Percentiles rank a stretch among this genome's conserved stretches.
Conservation (phyloP, 176 grass and related monocot species). For the Dendrocalamus sinicus region DNA sequence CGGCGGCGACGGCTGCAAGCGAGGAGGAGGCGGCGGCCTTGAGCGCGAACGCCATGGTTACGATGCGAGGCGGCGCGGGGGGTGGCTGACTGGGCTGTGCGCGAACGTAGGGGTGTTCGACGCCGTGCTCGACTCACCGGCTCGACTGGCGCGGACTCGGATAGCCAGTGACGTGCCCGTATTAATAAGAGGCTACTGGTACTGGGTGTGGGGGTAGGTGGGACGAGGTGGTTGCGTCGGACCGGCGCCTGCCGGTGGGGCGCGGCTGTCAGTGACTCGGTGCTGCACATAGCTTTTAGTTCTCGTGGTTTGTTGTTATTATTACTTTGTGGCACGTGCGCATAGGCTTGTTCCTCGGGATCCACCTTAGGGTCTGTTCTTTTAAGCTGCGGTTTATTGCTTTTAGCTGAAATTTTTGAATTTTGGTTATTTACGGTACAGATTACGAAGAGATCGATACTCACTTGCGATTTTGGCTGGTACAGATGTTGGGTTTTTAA, state of each 20-base stretch:
- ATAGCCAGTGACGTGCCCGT: not conserved
- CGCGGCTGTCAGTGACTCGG: not conserved
- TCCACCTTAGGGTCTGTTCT: too few species aligned
- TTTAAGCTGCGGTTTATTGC: too few species aligned
- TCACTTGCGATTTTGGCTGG: too few species aligned
- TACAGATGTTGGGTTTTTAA: too few species aligned
- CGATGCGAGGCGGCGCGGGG: not conserved
- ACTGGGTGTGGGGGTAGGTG: slow-evolving; percentile 27
- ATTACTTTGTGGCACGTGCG: not conserved
- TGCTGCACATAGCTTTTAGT: not conserved
- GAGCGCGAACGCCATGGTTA: slow-evolving; percentile 58
- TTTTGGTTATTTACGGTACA: too few species aligned
- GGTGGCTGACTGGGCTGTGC: not conserved
- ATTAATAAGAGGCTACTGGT: not conserved
- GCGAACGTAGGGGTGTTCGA: slow-evolving; percentile 11
- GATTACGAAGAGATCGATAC: too few species aligned
- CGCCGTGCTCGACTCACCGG: not conserved
- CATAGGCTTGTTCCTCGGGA: not conserved
- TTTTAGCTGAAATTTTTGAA: too few species aligned
- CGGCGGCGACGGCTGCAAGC: slow-evolving; percentile 17
- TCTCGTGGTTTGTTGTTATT: not conserved
- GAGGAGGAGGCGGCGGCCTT: slow-evolving; percentile 39
- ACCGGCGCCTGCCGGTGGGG: slow-evolving; percentile 14
- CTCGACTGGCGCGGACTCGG: too few species aligned
- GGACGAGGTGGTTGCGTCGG: slow-evolving; percentile 14